Conservation (phyloP, 2,329 filamentous ascomycete species). For the Colletotrichum tofieldiae region DNA sequence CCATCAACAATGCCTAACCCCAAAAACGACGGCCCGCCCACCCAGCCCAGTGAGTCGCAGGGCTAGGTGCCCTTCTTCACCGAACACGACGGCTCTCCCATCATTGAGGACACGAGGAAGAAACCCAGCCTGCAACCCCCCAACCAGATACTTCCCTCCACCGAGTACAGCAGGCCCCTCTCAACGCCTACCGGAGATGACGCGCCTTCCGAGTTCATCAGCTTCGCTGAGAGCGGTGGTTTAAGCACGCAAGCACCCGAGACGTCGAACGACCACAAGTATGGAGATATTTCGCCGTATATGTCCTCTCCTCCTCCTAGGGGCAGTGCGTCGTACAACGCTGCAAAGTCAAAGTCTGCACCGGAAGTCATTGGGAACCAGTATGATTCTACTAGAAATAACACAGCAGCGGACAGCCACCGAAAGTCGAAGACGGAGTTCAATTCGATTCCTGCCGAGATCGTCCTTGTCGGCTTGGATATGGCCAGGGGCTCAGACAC, state of each 20-base stretch:
- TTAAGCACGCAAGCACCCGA: neutral
- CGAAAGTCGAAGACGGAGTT: conserved; percentile 35
- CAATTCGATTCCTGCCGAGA: neutral
- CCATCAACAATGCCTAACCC: conserved; percentile 11
- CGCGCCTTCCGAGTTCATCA: neutral
- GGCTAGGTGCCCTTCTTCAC: conserved; percentile 37
- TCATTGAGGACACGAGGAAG: conserved; percentile 10
- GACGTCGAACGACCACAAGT: neutral
- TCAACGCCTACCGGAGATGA: neutral
- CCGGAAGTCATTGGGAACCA: neutral
- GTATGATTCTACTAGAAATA: too few species aligned
- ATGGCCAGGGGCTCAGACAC: neutral
- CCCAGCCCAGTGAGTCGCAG: neutral
- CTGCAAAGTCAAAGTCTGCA: neutral
- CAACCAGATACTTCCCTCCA: neutral
- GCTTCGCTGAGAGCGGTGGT: neutral
- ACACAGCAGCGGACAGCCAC: neutral
- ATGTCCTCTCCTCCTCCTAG: neutral
- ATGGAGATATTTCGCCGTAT: neutral
- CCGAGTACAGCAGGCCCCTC: neutral
- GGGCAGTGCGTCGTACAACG: neutral
- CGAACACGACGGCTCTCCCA: conserved; percentile 29
- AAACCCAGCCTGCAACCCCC: neutral
- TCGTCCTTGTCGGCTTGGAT: neutral
- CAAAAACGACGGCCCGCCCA: neutral